A percentile compares a stretch with the other conserved stretches of the same genome.
phyloP scores from a whole-genome alignment of 257 asterid genomes.

The Oldenlandia corymbosa region DNA sequence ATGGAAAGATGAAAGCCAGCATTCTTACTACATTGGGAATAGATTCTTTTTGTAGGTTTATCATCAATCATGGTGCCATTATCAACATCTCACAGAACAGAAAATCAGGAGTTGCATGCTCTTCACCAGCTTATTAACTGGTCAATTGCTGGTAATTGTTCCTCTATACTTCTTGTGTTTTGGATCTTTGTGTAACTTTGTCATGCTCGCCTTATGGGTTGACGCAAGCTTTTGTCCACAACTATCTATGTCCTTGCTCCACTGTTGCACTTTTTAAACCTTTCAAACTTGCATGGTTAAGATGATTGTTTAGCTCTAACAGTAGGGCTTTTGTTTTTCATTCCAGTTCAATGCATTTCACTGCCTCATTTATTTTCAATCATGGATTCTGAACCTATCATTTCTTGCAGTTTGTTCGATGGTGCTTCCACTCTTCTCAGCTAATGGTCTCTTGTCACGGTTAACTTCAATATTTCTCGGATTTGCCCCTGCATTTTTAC shows the following conservation, averaged over 20 bases:
- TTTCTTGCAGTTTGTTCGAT: constrained; percentile 53
- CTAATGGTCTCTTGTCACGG: constrained; percentile 66
- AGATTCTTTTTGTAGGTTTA: constrained; percentile 68
- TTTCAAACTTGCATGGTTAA: neutral
- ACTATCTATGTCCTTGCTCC: neutral
- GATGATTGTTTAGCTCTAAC: neutral
- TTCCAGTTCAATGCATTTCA: neutral
- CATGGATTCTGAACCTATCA: constrained; percentile 1
- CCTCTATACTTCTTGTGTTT: constrained; percentile 3
- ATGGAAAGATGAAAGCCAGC: neutral
- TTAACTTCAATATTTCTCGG: constrained; percentile 88
- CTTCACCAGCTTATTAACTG: constrained; percentile 86
- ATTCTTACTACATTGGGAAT: constrained; percentile 21
- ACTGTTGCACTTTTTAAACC: neutral
- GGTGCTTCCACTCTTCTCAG: constrained; percentile 87
- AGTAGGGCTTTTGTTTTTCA: neutral
- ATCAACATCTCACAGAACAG: constrained; percentile 86
- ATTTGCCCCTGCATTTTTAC: constrained; percentile 92
- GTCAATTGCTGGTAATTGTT: constrained; percentile 71
- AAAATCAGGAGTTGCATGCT: constrained; percentile 70
- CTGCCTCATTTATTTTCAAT: neutral
- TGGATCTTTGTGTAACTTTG: neutral
- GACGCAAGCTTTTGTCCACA: neutral
- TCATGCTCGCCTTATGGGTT: neutral
- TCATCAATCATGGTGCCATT: constrained; percentile 79